Percentiles rank a stretch among this genome's conserved stretches.
These are phyloP conservation scores for Gremmenia infestans DNA, from an alignment of 2,329 filamentous ascomycete species.

Conservation along the genomic window DNA sequence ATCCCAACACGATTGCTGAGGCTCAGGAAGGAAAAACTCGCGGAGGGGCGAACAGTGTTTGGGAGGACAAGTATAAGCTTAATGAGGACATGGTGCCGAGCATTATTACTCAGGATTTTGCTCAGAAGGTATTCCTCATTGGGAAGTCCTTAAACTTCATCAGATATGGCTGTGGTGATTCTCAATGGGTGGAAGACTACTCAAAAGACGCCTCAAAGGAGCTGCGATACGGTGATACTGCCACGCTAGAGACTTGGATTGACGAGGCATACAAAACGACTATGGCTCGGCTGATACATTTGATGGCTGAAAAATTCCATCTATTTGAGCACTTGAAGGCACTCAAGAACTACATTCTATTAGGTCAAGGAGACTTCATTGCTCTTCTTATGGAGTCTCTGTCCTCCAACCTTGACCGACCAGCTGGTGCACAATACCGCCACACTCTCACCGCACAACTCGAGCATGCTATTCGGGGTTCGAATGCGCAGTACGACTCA, in stretches of 20 bases:
- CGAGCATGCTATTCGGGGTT: conserved; percentile 93
- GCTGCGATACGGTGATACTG: conserved; percentile 86
- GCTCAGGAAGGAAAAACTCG: conserved; percentile 45
- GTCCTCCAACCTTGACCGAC: conserved; percentile 85
- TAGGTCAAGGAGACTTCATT: conserved; percentile 96
- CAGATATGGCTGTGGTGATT: conserved; percentile 88
- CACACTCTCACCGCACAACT: conserved; percentile 97
- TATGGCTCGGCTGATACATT: conserved; percentile 87
- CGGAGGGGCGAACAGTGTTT: conserved; percentile 77
- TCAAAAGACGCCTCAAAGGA: conserved; percentile 91
- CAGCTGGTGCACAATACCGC: conserved; percentile 93
- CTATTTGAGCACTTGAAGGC: conserved; percentile 88
- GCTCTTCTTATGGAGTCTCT: conserved; percentile 95
- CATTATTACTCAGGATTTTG: conserved; percentile 90
- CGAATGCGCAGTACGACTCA: conserved; percentile 93
- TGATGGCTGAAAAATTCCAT: conserved; percentile 95
- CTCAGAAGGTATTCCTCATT: conserved; percentile 93
- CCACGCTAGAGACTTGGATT: conserved; percentile 85
- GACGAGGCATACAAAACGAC: conserved; percentile 97
- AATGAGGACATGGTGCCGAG: conserved; percentile 82
- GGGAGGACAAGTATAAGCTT: conserved; percentile 95
- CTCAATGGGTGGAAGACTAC: conserved; percentile 92
- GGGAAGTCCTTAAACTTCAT: conserved; percentile 99
- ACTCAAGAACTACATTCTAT: conserved; percentile 87
- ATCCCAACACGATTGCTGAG: conserved; percentile 42